These are phyloP conservation scores for Boletus rex-veris DNA, from an alignment of 768 basidiomycete species.

Conservation along the genomic window DNA sequence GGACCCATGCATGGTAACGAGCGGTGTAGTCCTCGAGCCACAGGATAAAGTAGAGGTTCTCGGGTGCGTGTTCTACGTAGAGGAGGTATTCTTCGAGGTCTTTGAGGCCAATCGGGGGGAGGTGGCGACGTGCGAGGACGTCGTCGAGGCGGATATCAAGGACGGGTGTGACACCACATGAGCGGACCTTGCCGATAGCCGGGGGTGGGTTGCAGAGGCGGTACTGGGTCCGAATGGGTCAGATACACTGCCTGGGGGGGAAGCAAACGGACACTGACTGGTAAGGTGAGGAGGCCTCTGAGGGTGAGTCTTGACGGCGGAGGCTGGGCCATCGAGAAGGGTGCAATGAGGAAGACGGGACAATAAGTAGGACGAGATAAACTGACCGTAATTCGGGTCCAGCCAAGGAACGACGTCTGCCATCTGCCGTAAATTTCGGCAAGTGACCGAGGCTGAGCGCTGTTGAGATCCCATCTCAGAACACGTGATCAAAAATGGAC, in stretches of 20 bases:
- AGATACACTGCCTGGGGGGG: neutral
- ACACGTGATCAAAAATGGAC: slow-evolving; percentile 1
- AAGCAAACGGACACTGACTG: slow-evolving; percentile 28
- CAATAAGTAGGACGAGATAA: slow-evolving; percentile 9
- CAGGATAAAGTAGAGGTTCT: slow-evolving; percentile 82
- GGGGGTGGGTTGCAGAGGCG: slow-evolving; percentile 69
- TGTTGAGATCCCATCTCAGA: slow-evolving; percentile 13
- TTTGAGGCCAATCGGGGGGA: slow-evolving; percentile 75
- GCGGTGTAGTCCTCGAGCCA: slow-evolving; percentile 74
- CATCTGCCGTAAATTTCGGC: slow-evolving; percentile 13
- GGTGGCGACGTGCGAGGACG: slow-evolving; percentile 69
- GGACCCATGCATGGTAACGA: slow-evolving; percentile 42
- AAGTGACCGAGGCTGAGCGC: neutral
- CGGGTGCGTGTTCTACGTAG: slow-evolving; percentile 70
- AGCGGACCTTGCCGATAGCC: slow-evolving; percentile 63
- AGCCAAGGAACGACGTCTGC: no score
- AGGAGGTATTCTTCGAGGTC: slow-evolving; percentile 80
- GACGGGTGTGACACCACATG: slow-evolving; percentile 64
- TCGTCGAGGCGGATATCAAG: slow-evolving; percentile 70
- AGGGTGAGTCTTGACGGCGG: slow-evolving; percentile 32
- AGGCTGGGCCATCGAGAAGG: slow-evolving; percentile 25
- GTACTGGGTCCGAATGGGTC: slow-evolving; percentile 14
- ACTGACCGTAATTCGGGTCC: slow-evolving; percentile 6
- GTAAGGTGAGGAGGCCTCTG: slow-evolving; percentile 36
- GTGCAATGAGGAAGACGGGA: neutral